Evolutionary conservation across 2,329 filamentous ascomycete genomes (phyloP).

Genomic region (Talaromyces sp.): DNA sequence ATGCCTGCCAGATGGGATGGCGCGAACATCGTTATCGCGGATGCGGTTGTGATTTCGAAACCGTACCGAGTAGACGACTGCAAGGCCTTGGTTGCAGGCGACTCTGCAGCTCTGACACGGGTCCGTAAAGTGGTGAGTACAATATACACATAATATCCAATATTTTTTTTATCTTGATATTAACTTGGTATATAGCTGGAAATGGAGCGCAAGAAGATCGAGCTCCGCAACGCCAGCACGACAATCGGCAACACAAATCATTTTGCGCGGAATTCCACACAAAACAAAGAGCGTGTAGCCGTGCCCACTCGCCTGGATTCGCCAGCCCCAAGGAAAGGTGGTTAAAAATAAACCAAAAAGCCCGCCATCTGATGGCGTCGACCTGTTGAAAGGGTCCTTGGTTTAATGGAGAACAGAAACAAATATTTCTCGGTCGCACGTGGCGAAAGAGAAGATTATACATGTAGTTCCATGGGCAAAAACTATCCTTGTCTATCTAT

Average conservation of each 20-base stretch:
- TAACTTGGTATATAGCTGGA: constrained; percentile 30
- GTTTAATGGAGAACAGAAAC: not conserved
- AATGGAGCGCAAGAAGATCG: constrained; percentile 47
- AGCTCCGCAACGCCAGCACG: constrained; percentile 38
- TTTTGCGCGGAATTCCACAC: constrained; percentile 14
- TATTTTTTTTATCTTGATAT: not conserved
- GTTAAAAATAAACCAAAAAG: constrained; percentile 17
- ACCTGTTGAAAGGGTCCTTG: not conserved
- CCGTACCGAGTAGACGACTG: constrained; percentile 58
- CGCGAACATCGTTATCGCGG: constrained; percentile 56
- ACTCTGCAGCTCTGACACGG: constrained; percentile 38
- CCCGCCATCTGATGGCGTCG: not conserved
- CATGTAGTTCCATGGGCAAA: not conserved
- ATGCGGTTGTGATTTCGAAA: constrained; percentile 54
- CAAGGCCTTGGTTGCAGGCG: constrained; percentile 34
- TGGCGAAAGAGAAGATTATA: not conserved
- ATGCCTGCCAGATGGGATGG: constrained; percentile 59
- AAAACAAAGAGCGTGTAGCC: constrained; percentile 15
- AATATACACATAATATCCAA: not conserved
- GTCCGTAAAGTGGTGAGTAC: constrained; percentile 47
- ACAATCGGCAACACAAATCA: constrained; percentile 30
- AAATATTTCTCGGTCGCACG: not conserved
- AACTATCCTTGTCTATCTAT: not conserved
- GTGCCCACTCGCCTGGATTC: constrained; percentile 18
- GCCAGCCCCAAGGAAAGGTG: constrained; percentile 28